These are phyloP conservation scores for Parsonsia alboflavescens DNA, from an alignment of 257 asterid species.

Conservation along the genomic window DNA sequence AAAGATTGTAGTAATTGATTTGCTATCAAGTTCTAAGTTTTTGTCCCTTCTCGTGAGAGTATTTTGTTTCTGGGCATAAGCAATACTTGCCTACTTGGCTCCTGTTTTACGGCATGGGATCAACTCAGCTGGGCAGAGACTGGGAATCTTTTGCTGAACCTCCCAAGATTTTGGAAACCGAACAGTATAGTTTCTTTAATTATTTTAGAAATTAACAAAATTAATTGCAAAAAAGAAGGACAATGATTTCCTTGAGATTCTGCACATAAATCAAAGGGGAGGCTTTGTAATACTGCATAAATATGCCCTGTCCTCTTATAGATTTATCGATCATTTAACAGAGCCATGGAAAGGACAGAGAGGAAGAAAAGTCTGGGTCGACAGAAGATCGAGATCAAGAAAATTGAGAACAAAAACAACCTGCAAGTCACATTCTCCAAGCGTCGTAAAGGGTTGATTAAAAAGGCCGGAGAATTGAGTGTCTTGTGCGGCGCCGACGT, in stretches of 20 bases:
- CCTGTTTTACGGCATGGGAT: not conserved
- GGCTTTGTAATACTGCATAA: not conserved
- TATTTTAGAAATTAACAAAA: not conserved
- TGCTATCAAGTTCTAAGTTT: too few relatives aligned
- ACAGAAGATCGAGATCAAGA: conserved; percentile 10
- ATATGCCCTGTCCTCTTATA: too few relatives aligned
- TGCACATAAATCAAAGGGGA: not conserved
- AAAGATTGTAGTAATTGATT: too few relatives aligned
- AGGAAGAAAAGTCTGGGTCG: conserved; percentile 11
- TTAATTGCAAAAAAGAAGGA: not conserved
- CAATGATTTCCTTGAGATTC: not conserved
- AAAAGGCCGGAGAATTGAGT: conserved; percentile 6
- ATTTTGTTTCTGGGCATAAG: not conserved
- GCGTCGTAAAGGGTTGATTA: conserved; percentile 4
- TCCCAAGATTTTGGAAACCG: not conserved
- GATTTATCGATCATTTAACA: not conserved
- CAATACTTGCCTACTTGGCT: too few relatives aligned
- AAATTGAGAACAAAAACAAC: conserved; percentile 5
- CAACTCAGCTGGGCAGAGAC: too few relatives aligned
- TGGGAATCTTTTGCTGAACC: not conserved
- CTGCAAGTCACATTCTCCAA: conserved; percentile 8
- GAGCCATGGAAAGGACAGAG: not conserved
- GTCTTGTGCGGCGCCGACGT: not conserved
- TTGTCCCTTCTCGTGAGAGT: too few relatives aligned
- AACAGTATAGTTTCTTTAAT: not conserved